Percentiles rank a stretch among this genome's conserved stretches.
Evolutionary conservation across 805 yeast genomes (phyloP).

Genomic region (Scheffersomyces coipomensis): DNA sequence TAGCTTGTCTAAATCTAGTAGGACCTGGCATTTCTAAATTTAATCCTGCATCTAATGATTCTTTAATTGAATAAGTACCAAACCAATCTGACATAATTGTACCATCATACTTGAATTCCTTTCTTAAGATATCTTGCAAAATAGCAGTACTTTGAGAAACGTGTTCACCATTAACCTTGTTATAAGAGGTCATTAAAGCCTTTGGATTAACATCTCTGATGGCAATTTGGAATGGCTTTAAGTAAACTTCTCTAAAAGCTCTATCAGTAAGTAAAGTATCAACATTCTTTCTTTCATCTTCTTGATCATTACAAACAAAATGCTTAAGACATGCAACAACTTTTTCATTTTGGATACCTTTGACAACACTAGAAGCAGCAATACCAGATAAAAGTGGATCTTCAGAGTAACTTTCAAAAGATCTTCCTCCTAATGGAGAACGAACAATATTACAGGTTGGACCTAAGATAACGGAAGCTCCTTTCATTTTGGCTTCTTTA

Average conservation of each 20-base stretch:
- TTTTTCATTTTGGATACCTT: slow-evolving; percentile 53
- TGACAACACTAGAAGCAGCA: slow-evolving; percentile 46
- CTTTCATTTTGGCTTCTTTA: slow-evolving; percentile 51
- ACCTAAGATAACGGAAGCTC: slow-evolving; percentile 41
- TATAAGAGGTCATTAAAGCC: slow-evolving; percentile 62
- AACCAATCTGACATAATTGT: slow-evolving; percentile 63
- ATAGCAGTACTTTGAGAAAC: slow-evolving; percentile 46
- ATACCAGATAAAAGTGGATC: slow-evolving; percentile 52
- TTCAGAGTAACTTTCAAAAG: slow-evolving; percentile 61
- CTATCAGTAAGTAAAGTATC: slow-evolving; percentile 54
- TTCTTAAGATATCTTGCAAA: slow-evolving; percentile 45
- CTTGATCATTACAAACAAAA: slow-evolving; percentile 62
- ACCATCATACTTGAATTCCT: slow-evolving; percentile 60
- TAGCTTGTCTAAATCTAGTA: slow-evolving; percentile 43
- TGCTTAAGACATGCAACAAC: slow-evolving; percentile 62
- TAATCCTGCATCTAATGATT: slow-evolving; percentile 52
- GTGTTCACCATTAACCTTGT: slow-evolving; percentile 61
- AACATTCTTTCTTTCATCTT: slow-evolving; percentile 49
- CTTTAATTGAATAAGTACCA: slow-evolving; percentile 52
- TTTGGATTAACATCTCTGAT: slow-evolving; percentile 50
- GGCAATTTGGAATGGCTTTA: slow-evolving; percentile 64
- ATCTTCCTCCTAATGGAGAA: slow-evolving; percentile 61
- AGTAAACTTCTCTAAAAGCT: slow-evolving; percentile 64
- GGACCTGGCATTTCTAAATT: slow-evolving; percentile 73
- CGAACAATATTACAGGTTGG: slow-evolving; percentile 54